A percentile compares a stretch with the other conserved stretches of the same genome.
These are phyloP conservation scores for Cymodocea nodosa DNA, from an alignment of 116 monocot species.

Conservation along the genomic window DNA sequence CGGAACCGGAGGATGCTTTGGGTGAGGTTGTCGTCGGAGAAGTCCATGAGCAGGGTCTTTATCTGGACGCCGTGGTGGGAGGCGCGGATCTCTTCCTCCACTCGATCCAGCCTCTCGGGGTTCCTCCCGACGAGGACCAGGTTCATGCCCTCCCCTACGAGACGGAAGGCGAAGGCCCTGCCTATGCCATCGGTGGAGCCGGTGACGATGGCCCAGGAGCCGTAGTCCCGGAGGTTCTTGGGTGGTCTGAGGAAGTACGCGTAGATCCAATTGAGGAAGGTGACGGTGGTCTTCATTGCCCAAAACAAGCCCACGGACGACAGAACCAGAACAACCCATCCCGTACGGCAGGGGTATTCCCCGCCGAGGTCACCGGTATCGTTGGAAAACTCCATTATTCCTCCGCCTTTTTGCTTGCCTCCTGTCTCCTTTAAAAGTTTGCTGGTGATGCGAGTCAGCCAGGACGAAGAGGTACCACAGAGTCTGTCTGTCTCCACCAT, in stretches of 20 bases:
- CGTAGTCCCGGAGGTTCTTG: constrained; percentile 49
- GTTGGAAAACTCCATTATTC: too few relatives aligned
- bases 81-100: constrained; percentile 24
- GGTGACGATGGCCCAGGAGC: constrained; percentile 72
- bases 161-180: constrained; percentile 43
- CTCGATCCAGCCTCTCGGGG: constrained; percentile 41
- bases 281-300: not conserved
- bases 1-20: constrained; percentile 27
- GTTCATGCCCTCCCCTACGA: constrained; percentile 33
- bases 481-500: too few relatives aligned
- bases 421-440: too few relatives aligned
- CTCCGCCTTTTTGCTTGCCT: too few relatives aligned
- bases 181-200: constrained; percentile 84
- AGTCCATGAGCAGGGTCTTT: constrained; percentile 42
- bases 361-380: too few relatives aligned
- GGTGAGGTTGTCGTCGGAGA: constrained; percentile 32
- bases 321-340: constrained; percentile 1
- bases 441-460: too few relatives aligned
- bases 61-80: constrained; percentile 6
- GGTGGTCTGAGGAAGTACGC: constrained; percentile 50
- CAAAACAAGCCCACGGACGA: not conserved
- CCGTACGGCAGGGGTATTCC: too few relatives aligned
- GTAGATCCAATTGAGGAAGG: constrained; percentile 32
- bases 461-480: too few relatives aligned
- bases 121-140: constrained; percentile 66